Base-by-base conservation (phyloP, 768 basidiomycete genomes). In the Mycena crocata region DNA sequence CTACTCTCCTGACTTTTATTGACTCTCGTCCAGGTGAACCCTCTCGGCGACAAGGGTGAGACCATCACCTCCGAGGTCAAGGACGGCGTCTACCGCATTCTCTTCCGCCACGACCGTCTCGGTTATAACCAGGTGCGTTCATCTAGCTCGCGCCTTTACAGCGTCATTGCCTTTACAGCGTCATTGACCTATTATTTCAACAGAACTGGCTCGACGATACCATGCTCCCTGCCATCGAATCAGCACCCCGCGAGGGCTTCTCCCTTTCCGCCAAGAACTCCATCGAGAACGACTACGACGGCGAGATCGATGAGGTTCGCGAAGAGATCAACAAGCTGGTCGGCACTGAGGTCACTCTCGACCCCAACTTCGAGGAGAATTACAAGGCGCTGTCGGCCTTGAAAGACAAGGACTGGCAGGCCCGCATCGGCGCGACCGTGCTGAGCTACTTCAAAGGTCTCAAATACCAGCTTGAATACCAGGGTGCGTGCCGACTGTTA, bases 21-120 rank as follows among this genome's bases (percentile, higher is more conserved):
- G 21, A 26, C n/a, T 3, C 13, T 28, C 28, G n/a, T n/a, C 17
- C 42, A 65, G 57, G 44, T 52, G 56, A 62, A 69, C 60, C 52
- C 28, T 3, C 46, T 35, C 42, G 68, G 68, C 50, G 71, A 67
- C 28, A 71, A 81, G 74, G 80, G 73, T 17, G 69, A 69, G 23
- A 73, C 74, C 30, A 78, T 83, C 68, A 50, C 67, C 31, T 72
- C 76, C 30, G 81, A 80, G 26, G 73, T 83, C 65, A 77, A 77
- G 60, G 79, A 80, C n/a, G 81, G 81, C 15, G 77, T 80, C 19
- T 82, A 78, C 74, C 75, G 76, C 64, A 81, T 83, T 59, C 75
- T 83, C 45, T 82, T 83, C 74, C 60, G 75, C 34, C 69, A 76
- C 44, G 64, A 71, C 28, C 67, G 66, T 26, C 76, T 83, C 17